These are phyloP conservation scores for Phyllostachys edulis DNA, from an alignment of 176 grass and related monocot species.

Conservation along the genomic window DNA sequence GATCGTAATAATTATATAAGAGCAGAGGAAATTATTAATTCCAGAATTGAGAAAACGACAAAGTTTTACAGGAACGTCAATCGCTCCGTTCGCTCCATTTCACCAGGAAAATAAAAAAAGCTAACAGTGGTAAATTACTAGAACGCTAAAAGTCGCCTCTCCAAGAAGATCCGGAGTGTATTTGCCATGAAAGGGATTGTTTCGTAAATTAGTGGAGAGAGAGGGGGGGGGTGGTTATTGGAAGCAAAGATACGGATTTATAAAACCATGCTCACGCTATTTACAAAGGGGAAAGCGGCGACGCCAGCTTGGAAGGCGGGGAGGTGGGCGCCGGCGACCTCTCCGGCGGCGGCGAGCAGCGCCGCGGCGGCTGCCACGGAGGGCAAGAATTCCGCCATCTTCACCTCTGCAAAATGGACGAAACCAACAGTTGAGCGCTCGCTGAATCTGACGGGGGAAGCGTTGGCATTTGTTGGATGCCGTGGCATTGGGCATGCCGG, in stretches of 20 bases:
- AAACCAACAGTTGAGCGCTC: background rate
- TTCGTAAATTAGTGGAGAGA: slow-evolving; percentile 5
- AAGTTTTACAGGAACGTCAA: slow-evolving; percentile 18
- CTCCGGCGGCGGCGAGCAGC: slow-evolving; percentile 64
- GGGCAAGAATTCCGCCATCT: slow-evolving; percentile 74
- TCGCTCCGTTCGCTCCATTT: background rate
- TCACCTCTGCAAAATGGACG: slow-evolving; percentile 53
- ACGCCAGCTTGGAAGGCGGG: slow-evolving; percentile 53
- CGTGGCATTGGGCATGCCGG: slow-evolving; percentile 26
- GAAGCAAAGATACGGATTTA: slow-evolving; percentile 12
- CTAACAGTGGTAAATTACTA: background rate
- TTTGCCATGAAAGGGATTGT: slow-evolving; percentile 12
- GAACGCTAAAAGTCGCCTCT: background rate
- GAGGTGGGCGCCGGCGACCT: slow-evolving; percentile 61
- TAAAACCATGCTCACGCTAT: slow-evolving; percentile 64
- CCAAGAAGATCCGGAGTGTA: slow-evolving; percentile 3
- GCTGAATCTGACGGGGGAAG: background rate
- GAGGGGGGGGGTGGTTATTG: background rate
- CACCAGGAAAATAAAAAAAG: slow-evolving; percentile 30
- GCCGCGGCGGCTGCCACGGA: slow-evolving; percentile 63
- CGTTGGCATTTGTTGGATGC: background rate
- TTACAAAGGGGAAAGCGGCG: slow-evolving; percentile 74
- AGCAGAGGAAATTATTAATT: slow-evolving; percentile 21
- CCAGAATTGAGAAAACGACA: slow-evolving; percentile 28
- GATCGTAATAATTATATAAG: background rate